These are phyloP conservation scores for Begonia peltatifolia DNA, from an alignment of 306 rosid genomes.

Conservation along the genomic window DNA sequence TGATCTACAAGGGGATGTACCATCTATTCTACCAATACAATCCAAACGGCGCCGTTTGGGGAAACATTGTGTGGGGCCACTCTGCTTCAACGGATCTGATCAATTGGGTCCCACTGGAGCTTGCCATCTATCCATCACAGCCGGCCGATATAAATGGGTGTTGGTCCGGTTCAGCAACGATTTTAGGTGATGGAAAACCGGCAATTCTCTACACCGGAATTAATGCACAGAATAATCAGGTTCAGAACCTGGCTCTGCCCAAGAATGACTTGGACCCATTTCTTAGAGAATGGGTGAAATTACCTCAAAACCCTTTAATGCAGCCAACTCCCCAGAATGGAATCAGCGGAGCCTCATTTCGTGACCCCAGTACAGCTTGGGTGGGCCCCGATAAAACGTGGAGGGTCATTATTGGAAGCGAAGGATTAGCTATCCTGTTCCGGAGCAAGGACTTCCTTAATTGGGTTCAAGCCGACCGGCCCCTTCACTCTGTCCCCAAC, in stretches of 20 bases:
- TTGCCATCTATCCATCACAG: slow-evolving; percentile 30
- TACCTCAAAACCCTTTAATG: slow-evolving; percentile 32
- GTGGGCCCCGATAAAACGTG: slow-evolving; percentile 24
- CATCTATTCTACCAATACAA: slow-evolving; percentile 46
- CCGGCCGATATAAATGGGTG: slow-evolving; percentile 31
- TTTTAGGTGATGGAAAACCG: slow-evolving; percentile 19
- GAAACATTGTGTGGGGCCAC: slow-evolving; percentile 39
- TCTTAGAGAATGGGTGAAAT: slow-evolving; percentile 35
- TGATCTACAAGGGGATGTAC: slow-evolving; percentile 39
- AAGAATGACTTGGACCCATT: slow-evolving; percentile 31
- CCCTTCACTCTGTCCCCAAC: slow-evolving; percentile 15
- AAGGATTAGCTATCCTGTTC: slow-evolving; percentile 25
- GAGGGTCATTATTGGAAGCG: slow-evolving; percentile 31
- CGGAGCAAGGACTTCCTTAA: slow-evolving; percentile 29
- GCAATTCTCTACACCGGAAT: slow-evolving; percentile 32
- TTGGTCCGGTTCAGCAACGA: slow-evolving; percentile 43
- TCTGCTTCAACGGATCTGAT: slow-evolving; percentile 39
- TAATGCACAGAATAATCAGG: slow-evolving; percentile 17
- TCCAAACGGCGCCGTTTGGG: slow-evolving; percentile 27
- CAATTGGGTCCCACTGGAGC: slow-evolving; percentile 35
- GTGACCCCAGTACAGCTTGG: slow-evolving; percentile 61
- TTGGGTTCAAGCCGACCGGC: slow-evolving; percentile 18
- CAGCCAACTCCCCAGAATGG: slow-evolving; percentile 11
- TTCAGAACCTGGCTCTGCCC: slow-evolving; percentile 30
- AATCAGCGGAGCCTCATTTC: slow-evolving; percentile 18